These are phyloP conservation scores for Tagetes erecta DNA, from an alignment of 129 eudicot genomes.

Conservation along the genomic window DNA sequence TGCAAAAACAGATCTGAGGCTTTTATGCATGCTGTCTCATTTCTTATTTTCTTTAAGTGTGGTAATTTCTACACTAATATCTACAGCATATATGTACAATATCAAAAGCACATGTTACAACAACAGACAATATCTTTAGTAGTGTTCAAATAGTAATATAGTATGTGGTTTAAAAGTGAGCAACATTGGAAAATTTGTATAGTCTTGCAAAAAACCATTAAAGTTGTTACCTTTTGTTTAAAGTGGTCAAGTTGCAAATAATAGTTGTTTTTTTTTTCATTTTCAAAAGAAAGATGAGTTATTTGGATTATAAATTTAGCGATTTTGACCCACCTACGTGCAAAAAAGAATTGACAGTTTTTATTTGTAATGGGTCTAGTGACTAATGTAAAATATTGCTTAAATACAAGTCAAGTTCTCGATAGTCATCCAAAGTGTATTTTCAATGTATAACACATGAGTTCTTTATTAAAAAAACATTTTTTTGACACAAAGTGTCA, in stretches of 20 bases:
- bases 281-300: background rate
- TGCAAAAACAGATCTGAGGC: constrained; percentile 21
- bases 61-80: background rate
- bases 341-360: background rate
- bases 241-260: background rate
- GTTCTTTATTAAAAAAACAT: background rate
- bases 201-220: background rate
- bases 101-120: background rate
- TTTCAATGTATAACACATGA: background rate
- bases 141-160: background rate
- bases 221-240: background rate
- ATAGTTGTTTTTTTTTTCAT: constrained; percentile 1
- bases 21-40: constrained; percentile 3
- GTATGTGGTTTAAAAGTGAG: background rate
- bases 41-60: constrained; percentile 3
- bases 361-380: background rate
- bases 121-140: background rate
- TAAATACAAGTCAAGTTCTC: background rate
- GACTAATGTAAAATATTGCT: background rate
- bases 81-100: background rate
- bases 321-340: background rate
- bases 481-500: background rate
- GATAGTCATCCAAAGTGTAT: background rate
- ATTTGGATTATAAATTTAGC: background rate
- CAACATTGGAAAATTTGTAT: background rate